Percentiles rank a stretch among this genome's conserved stretches.
Evolutionary conservation across 345 rosid genomes (phyloP).

Genomic region (Rhodamnia argentea): DNA sequence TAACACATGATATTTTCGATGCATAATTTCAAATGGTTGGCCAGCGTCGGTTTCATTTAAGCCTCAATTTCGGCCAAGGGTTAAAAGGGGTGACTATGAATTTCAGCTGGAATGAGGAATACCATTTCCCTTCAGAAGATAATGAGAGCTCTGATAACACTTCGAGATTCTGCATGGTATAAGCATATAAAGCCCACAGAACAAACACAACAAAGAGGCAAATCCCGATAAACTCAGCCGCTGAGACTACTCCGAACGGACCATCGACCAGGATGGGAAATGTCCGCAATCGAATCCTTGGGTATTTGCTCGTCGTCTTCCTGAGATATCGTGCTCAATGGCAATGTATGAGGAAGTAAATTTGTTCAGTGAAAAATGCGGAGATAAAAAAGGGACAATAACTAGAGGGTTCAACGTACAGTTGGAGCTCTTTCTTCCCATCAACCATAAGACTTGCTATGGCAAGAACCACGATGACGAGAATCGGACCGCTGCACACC

Average conservation of each 20-base stretch:
- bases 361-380: background rate
- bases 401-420: constrained; percentile 16
- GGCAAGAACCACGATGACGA: constrained; percentile 45
- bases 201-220: constrained; percentile 43
- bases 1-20: background rate
- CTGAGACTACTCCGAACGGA: constrained; percentile 89
- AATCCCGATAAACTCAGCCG: constrained; percentile 81
- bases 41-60: background rate
- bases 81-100: background rate
- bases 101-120: background rate
- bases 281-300: constrained; percentile 72
- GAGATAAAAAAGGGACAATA: background rate
- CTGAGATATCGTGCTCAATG: constrained; percentile 7
- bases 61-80: too few relatives aligned
- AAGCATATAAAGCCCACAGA: constrained; percentile 57
- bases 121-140: constrained; percentile 27
- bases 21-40: background rate
- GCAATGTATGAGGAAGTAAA: background rate
- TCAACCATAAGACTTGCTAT: constrained; percentile 35
- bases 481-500: constrained; percentile 53
- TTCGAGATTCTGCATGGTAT: constrained; percentile 41
- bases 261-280: constrained; percentile 83
- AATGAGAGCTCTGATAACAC: constrained; percentile 16
- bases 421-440: constrained; percentile 34
- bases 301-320: constrained; percentile 34